These are phyloP conservation scores for Xerocomus spinulosus DNA, from an alignment of 768 basidiomycete species.

Conservation along the genomic window DNA sequence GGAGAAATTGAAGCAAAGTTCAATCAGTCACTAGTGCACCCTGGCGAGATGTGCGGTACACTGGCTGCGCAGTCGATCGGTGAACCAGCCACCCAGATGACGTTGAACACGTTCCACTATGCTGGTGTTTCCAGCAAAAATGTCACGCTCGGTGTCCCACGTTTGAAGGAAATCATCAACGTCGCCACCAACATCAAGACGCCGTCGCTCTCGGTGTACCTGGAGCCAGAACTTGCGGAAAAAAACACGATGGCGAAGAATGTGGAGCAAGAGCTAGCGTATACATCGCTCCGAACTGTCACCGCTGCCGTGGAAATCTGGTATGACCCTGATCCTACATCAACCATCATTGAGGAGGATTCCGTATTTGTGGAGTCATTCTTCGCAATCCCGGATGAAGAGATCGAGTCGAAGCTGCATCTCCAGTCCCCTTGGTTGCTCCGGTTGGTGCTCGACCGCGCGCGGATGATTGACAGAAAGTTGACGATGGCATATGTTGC, in stretches of 20 bases:
- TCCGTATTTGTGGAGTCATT: slow-evolving; percentile 94
- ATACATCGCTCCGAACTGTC: slow-evolving; percentile 89
- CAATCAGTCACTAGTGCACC: slow-evolving; percentile 86
- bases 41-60: slow-evolving; percentile 99
- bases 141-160: slow-evolving; percentile 98
- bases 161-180: slow-evolving; percentile 98
- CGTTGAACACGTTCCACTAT: slow-evolving; percentile 99
- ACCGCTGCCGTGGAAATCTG: slow-evolving; percentile 96
- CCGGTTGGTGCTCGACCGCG: slow-evolving; percentile 93
- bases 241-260: slow-evolving; percentile 71
- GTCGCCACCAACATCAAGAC: slow-evolving; percentile 99
- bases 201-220: slow-evolving; percentile 90
- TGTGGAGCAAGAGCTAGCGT: slow-evolving; percentile 90
- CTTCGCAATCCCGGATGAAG: slow-evolving; percentile 99
- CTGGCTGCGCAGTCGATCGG: slow-evolving; percentile 98
- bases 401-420: slow-evolving; percentile 85
- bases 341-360: slow-evolving; percentile 96
- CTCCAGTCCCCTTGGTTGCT: slow-evolving; percentile 96
- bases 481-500: slow-evolving; percentile 94
- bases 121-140: slow-evolving; percentile 99
- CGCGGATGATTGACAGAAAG: slow-evolving; percentile 97
- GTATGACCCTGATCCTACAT: slow-evolving; percentile 90
- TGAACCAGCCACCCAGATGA: slow-evolving; percentile 99
- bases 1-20: slow-evolving; percentile 95
- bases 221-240: slow-evolving; percentile 63